Evolutionary conservation across 2,329 filamentous ascomycete genomes (phyloP), one percentile per base, ranked within the genome.

Genomic region (Exophiala bonariae): DNA sequence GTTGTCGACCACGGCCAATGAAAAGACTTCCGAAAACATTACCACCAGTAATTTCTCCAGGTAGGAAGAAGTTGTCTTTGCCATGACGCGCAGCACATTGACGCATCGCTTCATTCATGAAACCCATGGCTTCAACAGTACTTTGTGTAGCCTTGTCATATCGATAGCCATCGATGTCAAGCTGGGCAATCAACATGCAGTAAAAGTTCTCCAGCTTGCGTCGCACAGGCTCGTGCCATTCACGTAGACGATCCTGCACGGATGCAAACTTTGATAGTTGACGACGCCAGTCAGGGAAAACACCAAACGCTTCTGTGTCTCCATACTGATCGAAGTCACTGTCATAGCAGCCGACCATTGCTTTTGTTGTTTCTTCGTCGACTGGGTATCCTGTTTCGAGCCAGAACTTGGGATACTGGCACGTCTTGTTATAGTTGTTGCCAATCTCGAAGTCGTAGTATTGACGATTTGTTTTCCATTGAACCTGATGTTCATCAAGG

Each of bases 161-260:
- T 44, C 82, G 77, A 59, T 81, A 83, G 0, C 81, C 82, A 58
- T 86, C 82, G 45, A 86, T 78, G 58, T 85, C 82, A n/a, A 86
- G 69, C 52, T 75, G 78, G 18, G 71, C 65, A 47, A 86, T 82
- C 26, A 79, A 72, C 63, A 85, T 79, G 64, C 82, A 86, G 2
- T 80, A 82, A 57, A 84, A 81, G 35, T 75, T 75, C 52, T 78
- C 75, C 47, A 85, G 67, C 55, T 79, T 80, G 37, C 76, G 71
- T 23, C 75, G 67, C 0, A 85, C 81, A 10, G 75, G 74, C 2
- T 79, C 77, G 19, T 75, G 59, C 82, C 82, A 86, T 57, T 84
- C 81, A 42, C 82, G 75, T 3, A 86, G 69, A 59, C 82, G 80
- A 63, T 86, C 82, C 63, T 86, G 82, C 1, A 85, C 82, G 33